Evolutionary conservation across 352 stramenopile species (phyloP), one percentile per base, ranked within the genome.

Genomic region (Pythium volutum): DNA sequence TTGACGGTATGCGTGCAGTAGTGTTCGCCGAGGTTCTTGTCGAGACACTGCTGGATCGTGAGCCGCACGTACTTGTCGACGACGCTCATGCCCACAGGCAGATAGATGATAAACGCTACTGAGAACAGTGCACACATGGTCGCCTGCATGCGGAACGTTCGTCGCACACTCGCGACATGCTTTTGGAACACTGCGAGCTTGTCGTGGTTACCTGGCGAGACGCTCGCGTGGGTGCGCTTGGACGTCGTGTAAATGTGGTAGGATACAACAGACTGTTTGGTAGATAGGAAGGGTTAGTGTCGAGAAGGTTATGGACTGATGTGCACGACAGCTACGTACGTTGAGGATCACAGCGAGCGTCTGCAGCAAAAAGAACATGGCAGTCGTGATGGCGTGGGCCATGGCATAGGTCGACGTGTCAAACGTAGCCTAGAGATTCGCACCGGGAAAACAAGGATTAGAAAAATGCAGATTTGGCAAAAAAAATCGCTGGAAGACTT

Each of bases 301-400:
- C 3, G 38, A 16, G 11, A 5, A 45, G 38, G n/a, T n/a, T n/a
- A n/a, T n/a, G n/a, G n/a, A n/a, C n/a, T n/a, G 14, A 14, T 14
- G 14, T 15, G 38, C n/a, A 33, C 23, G 5, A 7, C 7, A 9
- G 10, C 23, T 14, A 64, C 62, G 43, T 69, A 88, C 81, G 56
- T 90, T 88, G 58, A 82, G 58, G 42, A 76, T 74, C 20, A 87
- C 59, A 5, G 78, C 77, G 33, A 84, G 18, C 0, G 76, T 79
- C 57, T 88, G 71, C 38, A 88, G 62, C 42, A 80, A 59, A 55
- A 90, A 88, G 67, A 90, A 88, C 60, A 66, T 84, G 56, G 85
- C 86, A 31, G 78, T 75, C 0, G 71, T 70, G 49, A 73, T 64
- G 54, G 84, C 82, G 69, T 90, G 81, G 34, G 76, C 15, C 11